Evolutionary conservation across 1,284 basidiomycete genomes (phyloP).

Genomic region (Caloboletus inedulis): DNA sequence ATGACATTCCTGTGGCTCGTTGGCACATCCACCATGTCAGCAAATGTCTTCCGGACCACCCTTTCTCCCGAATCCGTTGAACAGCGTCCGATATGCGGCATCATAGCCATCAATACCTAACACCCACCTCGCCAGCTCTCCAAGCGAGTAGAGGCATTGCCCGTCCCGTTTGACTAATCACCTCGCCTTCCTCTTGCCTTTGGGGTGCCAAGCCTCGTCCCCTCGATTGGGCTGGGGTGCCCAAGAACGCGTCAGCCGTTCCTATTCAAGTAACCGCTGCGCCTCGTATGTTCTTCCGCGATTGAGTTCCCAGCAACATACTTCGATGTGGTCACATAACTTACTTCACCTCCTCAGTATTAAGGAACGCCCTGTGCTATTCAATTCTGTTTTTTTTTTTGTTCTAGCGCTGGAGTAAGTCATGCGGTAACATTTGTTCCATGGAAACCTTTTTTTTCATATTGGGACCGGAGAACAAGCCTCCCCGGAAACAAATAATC

Average conservation of each 20-base stretch:
- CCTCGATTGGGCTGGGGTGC: constrained; percentile 18
- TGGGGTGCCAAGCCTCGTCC: constrained; percentile 24
- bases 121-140: constrained; percentile 18
- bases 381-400: constrained; percentile 28
- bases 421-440: constrained; percentile 23
- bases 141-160: constrained; percentile 31
- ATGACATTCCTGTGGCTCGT: constrained; percentile 32
- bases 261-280: constrained; percentile 23
- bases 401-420: constrained; percentile 21
- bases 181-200: constrained; percentile 20
- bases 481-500: constrained; percentile 28
- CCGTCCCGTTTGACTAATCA: constrained; percentile 34
- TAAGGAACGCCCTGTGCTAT: constrained; percentile 30
- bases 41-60: constrained; percentile 29
- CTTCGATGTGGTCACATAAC: constrained; percentile 25
- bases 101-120: constrained; percentile 29
- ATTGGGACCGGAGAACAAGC: constrained; percentile 22
- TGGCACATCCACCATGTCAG: constrained; percentile 16
- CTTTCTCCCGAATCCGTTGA: constrained; percentile 33
- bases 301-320: constrained; percentile 27
- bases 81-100: constrained; percentile 23
- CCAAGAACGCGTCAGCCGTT: constrained; percentile 14
- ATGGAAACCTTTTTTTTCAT: constrained; percentile 33
- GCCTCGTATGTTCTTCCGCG: constrained; percentile 29
- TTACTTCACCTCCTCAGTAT: constrained; percentile 26